Conservation (phyloP, 371 early-diverging fungal species). For the Mucor circinelloides region DNA sequence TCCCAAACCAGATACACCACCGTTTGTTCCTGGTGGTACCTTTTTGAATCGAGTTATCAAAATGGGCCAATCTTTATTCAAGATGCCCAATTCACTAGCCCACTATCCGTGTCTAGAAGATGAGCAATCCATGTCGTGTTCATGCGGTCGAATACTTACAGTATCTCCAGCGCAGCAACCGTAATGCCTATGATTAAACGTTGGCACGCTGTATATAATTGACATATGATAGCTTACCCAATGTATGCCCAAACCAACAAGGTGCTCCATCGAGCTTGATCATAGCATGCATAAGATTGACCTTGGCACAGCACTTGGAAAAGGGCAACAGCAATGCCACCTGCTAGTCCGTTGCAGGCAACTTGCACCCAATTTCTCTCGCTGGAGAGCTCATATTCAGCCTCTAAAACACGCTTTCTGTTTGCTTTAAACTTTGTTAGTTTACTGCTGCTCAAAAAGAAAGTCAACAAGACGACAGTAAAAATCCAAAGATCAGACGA, state of each 20-base stretch:
- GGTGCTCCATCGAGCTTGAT: conserved; percentile 34
- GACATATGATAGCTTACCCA: conserved; percentile 35
- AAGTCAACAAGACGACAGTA: conserved; percentile 66
- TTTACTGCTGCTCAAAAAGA: conserved; percentile 74
- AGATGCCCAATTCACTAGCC: conserved; percentile 87
- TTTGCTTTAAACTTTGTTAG: conserved; percentile 82
- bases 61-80: conserved; percentile 72
- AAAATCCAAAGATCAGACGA: conserved; percentile 63
- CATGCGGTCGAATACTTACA: conserved; percentile 32
- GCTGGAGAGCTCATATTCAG: conserved; percentile 47
- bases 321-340: conserved; percentile 64
- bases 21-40: conserved; percentile 92
- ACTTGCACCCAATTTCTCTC: conserved; percentile 78
- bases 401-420: conserved; percentile 70
- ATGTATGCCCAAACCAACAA: conserved; percentile 57
- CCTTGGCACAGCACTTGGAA: conserved; percentile 51
- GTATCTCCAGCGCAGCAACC: conserved; percentile 89
- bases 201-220: conserved; percentile 1
- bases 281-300: conserved; percentile 24
- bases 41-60: conserved; percentile 70
- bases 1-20: conserved; percentile 73
- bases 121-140: not conserved
- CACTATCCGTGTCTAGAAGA: conserved; percentile 42
- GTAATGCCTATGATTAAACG: conserved; percentile 62
- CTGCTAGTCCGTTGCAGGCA: conserved; percentile 77